Evolutionary conservation across 257 asterid genomes (phyloP).

Genomic region (Orobanche coerulescens): DNA sequence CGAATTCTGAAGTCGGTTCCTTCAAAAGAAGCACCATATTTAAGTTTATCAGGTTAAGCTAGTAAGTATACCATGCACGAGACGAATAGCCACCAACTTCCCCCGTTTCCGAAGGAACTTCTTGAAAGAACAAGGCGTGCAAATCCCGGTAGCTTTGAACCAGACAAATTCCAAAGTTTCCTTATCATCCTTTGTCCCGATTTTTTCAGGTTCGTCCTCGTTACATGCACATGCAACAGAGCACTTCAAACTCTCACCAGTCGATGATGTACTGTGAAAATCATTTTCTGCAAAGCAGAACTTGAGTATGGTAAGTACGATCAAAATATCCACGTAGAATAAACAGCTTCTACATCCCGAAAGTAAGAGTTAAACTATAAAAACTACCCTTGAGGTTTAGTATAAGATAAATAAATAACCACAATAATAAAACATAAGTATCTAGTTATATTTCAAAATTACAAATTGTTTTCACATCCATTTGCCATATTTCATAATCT

Average conservation of each 20-base stretch:
- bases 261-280: slow-evolving; percentile 55
- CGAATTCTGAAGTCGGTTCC: neutral
- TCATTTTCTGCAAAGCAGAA: slow-evolving; percentile 44
- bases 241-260: slow-evolving; percentile 62
- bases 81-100: slow-evolving; percentile 46
- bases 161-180: slow-evolving; percentile 53
- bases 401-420: neutral
- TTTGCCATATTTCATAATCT: too few relatives aligned
- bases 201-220: slow-evolving; percentile 27
- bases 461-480: too few relatives aligned
- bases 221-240: slow-evolving; percentile 37
- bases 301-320: neutral
- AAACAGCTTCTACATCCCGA: neutral
- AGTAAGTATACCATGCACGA: slow-evolving; percentile 44
- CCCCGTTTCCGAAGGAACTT: slow-evolving; percentile 60
- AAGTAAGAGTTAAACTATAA: neutral
- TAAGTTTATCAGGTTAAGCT: neutral
- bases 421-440: neutral
- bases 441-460: too few relatives aligned
- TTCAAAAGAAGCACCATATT: neutral
- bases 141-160: slow-evolving; percentile 47
- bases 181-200: slow-evolving; percentile 29
- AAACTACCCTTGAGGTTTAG: neutral
- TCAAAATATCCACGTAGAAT: too few relatives aligned
- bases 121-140: slow-evolving; percentile 46